These are phyloP conservation scores for Canavalia gladiata DNA, from an alignment of 306 rosid genomes.

Conservation along the genomic window DNA sequence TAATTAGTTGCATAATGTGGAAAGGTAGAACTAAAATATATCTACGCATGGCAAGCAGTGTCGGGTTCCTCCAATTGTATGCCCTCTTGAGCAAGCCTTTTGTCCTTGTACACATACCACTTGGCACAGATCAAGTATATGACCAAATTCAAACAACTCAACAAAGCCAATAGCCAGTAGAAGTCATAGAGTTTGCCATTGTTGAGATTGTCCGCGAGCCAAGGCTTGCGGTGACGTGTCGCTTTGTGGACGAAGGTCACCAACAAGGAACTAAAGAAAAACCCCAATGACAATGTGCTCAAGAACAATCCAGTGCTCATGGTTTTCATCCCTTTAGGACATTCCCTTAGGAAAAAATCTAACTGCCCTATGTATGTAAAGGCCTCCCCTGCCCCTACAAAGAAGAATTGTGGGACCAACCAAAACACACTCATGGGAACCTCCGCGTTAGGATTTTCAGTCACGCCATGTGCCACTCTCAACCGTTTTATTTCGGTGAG, in stretches of 20 bases:
- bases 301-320: slow-evolving; percentile 92
- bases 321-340: slow-evolving; percentile 92
- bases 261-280: slow-evolving; percentile 78
- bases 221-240: slow-evolving; percentile 62
- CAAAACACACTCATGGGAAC: slow-evolving; percentile 77
- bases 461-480: slow-evolving; percentile 49
- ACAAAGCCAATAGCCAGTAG: slow-evolving; percentile 79
- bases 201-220: slow-evolving; percentile 85
- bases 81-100: slow-evolving; percentile 74
- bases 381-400: slow-evolving; percentile 93
- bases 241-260: slow-evolving; percentile 73
- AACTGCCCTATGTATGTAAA: slow-evolving; percentile 83
- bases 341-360: slow-evolving; percentile 83
- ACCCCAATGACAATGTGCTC: slow-evolving; percentile 81
- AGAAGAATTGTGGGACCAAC: slow-evolving; percentile 86
- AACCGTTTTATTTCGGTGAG: slow-evolving; percentile 63
- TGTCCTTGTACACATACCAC: slow-evolving; percentile 87
- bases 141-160: slow-evolving; percentile 70
- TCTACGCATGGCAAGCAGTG: slow-evolving; percentile 56
- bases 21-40: background rate
- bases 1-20: too few relatives aligned
- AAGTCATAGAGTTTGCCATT: slow-evolving; percentile 79
- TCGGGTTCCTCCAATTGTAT: slow-evolving; percentile 62
- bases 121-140: slow-evolving; percentile 72
- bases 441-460: slow-evolving; percentile 43